Evolutionary conservation across 257 asterid species (phyloP).

Genomic region (Dorcoceras hygrometricum): DNA sequence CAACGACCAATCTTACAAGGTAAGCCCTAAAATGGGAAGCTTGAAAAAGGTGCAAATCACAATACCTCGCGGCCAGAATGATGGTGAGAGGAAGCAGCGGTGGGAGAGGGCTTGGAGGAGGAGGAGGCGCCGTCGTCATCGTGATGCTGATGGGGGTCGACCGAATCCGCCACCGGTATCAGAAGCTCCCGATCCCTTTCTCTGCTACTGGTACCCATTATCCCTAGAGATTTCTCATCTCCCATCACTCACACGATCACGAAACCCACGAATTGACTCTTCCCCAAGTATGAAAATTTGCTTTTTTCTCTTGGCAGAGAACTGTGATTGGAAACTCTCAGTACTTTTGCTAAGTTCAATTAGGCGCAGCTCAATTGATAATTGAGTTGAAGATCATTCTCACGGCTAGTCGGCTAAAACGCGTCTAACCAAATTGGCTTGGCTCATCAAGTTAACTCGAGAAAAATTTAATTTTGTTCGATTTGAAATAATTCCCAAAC

Average conservation of each 20-base stretch:
- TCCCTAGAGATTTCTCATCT: constrained; percentile 68
- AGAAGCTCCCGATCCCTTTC: constrained; percentile 94
- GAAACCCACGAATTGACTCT: neutral
- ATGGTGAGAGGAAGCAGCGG: constrained; percentile 59
- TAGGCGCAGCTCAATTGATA: too few relatives aligned
- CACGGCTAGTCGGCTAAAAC: too few relatives aligned
- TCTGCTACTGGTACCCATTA: constrained; percentile 48
- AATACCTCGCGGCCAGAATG: constrained; percentile 79
- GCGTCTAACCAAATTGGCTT: too few relatives aligned
- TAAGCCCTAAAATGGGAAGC: constrained; percentile 28
- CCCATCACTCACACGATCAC: constrained; percentile 40
- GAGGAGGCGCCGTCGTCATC: constrained; percentile 38
- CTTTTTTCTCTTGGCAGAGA: too few relatives aligned
- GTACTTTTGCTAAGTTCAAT: too few relatives aligned
- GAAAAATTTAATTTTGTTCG: too few relatives aligned
- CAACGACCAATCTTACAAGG: neutral
- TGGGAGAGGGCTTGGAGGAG: constrained; percentile 48
- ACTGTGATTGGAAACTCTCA: too few relatives aligned
- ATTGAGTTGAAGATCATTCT: too few relatives aligned
- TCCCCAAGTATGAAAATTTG: neutral
- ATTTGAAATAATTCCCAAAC: too few relatives aligned
- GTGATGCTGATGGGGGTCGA: constrained; percentile 39
- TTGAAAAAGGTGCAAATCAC: neutral
- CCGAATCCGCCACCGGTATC: constrained; percentile 73
- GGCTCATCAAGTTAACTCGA: too few relatives aligned